phyloP scores from a whole-genome alignment of 495 filamentous ascomycete genomes.

The Hapsidospora chrysogenum region DNA sequence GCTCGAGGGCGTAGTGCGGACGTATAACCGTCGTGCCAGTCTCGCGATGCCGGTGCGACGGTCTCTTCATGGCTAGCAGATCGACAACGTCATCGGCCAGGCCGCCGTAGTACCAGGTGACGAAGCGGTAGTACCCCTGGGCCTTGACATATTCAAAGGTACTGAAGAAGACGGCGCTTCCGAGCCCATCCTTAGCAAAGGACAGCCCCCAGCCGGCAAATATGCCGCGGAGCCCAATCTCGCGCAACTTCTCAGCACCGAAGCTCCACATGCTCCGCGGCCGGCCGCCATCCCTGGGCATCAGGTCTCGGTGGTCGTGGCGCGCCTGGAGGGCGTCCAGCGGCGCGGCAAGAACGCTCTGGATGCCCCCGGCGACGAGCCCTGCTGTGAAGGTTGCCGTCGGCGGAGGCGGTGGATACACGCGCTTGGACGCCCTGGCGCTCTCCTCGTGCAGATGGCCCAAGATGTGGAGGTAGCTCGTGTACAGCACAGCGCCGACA shows the following conservation, averaged over 20 bases:
- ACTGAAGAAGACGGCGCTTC: slow-evolving; percentile 70
- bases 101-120: slow-evolving; percentile 60
- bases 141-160: slow-evolving; percentile 78
- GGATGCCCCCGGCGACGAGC: slow-evolving; percentile 57
- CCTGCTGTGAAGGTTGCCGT: slow-evolving; percentile 57
- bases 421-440: slow-evolving; percentile 45
- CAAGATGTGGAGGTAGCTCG: slow-evolving; percentile 69
- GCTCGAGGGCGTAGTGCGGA: slow-evolving; percentile 76
- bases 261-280: slow-evolving; percentile 67
- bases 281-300: slow-evolving; percentile 32
- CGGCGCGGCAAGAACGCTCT: slow-evolving; percentile 68
- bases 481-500: slow-evolving; percentile 75
- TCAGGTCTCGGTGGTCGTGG: slow-evolving; percentile 52
- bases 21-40: slow-evolving; percentile 35
- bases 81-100: slow-evolving; percentile 25
- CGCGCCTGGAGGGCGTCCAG: slow-evolving; percentile 78
- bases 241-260: slow-evolving; percentile 48
- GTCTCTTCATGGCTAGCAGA: slow-evolving; percentile 21
- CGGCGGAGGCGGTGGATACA: slow-evolving; percentile 58
- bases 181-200: slow-evolving; percentile 66
- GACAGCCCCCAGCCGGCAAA: slow-evolving; percentile 71
- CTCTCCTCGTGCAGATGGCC: slow-evolving; percentile 56
- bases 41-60: slow-evolving; percentile 6
- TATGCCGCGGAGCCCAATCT: slow-evolving; percentile 66
- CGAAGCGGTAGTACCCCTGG: slow-evolving; percentile 67